Evolutionary conservation across 2,329 filamentous ascomycete species (phyloP), one percentile per base, ranked within the genome.

Genomic region (Magnaporthiopsis rhizophila): DNA sequence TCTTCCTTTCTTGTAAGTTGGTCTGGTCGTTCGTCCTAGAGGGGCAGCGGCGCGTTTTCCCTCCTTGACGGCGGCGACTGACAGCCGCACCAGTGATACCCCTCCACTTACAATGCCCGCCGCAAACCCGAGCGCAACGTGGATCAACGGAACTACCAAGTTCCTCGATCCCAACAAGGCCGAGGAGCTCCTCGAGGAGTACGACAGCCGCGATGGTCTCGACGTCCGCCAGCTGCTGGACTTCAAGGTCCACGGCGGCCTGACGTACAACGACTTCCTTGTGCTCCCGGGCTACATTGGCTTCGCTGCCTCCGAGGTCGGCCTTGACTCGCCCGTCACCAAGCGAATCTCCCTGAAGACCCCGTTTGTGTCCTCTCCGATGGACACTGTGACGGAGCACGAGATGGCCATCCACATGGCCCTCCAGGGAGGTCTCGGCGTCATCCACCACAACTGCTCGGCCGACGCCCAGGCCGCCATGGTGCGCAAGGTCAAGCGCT

Each of bases 391-490:
- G 76, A 99, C 96, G 58, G 95, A 99, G 82, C 91, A 97, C 80
- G 94, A 96, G 77, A 99, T 99, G 96, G 96, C 95, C 69, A 98
- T 99, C 72, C 91, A 97, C 81, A 97, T 96, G 85, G 91, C 91
- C 63, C 84, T 95, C 38, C 89, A 95, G 74, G 91, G 91, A 72
- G 91, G 91, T 73, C 83, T 96, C 24, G 91, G 95, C 80, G 92
- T 99, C 71, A 96, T 99, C 71, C 95, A 99, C 83, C 95, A 99
- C 86, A 99, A 99, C 83, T 99, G 95, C 85, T 95, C 93, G n/a
- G 86, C 93, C 36, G 92, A 98, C 34, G 91, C 91, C 64, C 95
- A 99, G 82, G 95, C 95, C 69, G 93, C 97, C 81, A 99, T 99
- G 95, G 91, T 99, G 70, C 87, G 92, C 78, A 98, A 97, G 83